A percentile compares a stretch with the other conserved stretches of the same genome.
phyloP scores from a whole-genome alignment of 2,329 filamentous ascomycete genomes.

The Alternaria sp. region DNA sequence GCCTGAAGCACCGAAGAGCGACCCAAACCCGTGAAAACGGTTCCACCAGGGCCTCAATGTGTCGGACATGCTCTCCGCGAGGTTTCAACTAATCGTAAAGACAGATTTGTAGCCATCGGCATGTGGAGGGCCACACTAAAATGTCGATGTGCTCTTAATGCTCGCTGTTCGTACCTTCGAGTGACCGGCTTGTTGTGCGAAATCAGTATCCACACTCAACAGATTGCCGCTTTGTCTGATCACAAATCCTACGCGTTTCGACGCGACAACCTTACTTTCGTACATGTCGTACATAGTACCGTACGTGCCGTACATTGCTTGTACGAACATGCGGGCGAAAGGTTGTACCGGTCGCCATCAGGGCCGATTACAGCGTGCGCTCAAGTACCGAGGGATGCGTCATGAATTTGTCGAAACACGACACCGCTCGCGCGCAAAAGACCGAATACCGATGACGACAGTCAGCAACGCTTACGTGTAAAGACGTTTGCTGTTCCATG shows the following conservation, averaged over 20 bases:
- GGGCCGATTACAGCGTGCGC: not conserved
- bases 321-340: not conserved
- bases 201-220: not conserved
- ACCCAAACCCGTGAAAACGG: not conserved
- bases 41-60: not conserved
- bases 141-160: not conserved
- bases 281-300: not conserved
- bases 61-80: not conserved
- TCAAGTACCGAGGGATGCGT: not conserved
- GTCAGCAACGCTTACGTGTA: not conserved
- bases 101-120: not conserved
- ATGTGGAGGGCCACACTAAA: not conserved
- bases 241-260: not conserved
- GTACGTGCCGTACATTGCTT: not conserved
- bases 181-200: not conserved
- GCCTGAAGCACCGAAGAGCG: not conserved
- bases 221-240: not conserved
- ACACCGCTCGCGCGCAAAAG: not conserved
- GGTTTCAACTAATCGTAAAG: not conserved
- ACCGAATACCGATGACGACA: not conserved
- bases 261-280: not conserved
- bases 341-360: not conserved
- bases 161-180: not conserved
- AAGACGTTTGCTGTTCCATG: not conserved
- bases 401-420: not conserved